Conservation (phyloP, 305 asterid genomes). For the Fraxinus greggii region DNA sequence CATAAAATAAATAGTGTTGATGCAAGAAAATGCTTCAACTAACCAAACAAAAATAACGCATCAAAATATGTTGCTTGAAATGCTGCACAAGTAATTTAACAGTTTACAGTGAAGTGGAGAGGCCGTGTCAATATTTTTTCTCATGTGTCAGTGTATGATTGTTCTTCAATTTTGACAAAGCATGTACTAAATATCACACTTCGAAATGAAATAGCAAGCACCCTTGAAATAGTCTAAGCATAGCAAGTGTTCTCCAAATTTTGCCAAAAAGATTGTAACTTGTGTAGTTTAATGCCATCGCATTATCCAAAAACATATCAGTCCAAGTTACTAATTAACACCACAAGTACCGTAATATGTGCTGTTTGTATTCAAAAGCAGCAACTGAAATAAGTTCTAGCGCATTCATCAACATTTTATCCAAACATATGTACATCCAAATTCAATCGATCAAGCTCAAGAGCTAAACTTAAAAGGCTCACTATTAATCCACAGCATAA, state of each 20-base stretch:
- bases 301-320: not conserved
- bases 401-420: not conserved
- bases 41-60: not conserved
- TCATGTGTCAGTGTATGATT: not conserved
- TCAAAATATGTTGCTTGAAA: not conserved
- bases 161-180: not conserved
- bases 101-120: not conserved
- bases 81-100: not conserved
- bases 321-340: not conserved
- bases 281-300: not conserved
- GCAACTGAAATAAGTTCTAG: not conserved
- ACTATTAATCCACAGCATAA: not conserved
- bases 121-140: not conserved
- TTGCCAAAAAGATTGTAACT: not conserved
- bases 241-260: not conserved
- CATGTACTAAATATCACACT: not conserved
- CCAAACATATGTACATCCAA: not conserved
- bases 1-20: not conserved
- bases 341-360: not conserved
- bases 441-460: not conserved
- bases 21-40: not conserved
- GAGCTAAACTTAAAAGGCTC: not conserved
- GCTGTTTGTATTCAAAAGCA: not conserved
- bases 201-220: not conserved
- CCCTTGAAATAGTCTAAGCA: not conserved